Evolutionary conservation across 306 rosid species (phyloP).

Genomic region (Malus sieversii): DNA sequence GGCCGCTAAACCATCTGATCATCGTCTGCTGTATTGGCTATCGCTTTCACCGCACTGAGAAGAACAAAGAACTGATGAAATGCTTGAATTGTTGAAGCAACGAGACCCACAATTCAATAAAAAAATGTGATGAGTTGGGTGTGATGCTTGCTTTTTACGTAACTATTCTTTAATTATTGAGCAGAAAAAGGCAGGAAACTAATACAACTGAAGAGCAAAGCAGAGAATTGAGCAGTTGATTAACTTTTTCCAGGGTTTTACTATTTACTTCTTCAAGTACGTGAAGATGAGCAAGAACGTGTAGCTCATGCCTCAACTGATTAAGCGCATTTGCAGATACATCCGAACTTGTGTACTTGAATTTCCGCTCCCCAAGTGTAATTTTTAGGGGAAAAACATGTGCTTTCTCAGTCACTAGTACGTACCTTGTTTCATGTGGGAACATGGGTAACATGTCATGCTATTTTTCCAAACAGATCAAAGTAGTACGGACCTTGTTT

Average conservation of each 20-base stretch:
- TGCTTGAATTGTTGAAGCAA: background rate
- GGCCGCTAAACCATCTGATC: background rate
- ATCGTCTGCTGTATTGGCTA: background rate
- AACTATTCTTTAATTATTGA: background rate
- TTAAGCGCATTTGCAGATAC: too few species aligned
- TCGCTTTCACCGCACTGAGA: background rate
- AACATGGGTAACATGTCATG: conserved; percentile 9
- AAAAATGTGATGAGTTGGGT: background rate
- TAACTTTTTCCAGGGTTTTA: background rate
- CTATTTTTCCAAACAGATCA: background rate
- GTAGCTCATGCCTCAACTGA: background rate
- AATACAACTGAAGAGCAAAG: background rate
- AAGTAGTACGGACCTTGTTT: background rate
- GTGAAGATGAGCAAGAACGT: background rate
- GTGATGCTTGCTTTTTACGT: background rate
- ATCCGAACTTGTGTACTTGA: background rate
- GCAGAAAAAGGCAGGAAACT: too few species aligned
- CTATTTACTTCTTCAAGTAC: background rate
- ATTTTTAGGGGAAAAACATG: background rate
- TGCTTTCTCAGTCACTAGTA: conserved; percentile 20
- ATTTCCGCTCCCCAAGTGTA: background rate
- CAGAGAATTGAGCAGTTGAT: background rate
- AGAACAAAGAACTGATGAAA: background rate
- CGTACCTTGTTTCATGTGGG: conserved; percentile 13
- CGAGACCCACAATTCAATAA: background rate